Base-by-base conservation (phyloP, 202 grass and related monocot species). In the Zoysia matrella region DNA sequence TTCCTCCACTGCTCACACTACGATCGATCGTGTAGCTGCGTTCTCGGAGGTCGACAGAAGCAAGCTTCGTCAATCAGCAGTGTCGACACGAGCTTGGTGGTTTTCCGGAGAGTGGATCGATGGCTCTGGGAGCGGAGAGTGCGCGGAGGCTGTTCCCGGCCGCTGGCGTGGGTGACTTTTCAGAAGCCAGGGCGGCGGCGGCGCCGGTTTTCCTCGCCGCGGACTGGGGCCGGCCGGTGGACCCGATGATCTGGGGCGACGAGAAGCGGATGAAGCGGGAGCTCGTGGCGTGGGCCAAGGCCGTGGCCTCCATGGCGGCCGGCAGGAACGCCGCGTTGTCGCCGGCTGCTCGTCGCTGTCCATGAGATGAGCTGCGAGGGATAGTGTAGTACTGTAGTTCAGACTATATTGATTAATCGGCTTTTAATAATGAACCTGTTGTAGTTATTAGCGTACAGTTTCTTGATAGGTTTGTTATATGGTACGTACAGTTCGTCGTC, bases 231-330 rank as follows among this genome's bases (percentile, higher is more conserved):
- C 22, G 22, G 22, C 22, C 22, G 22, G 22, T 22, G 22, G 22
- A 22, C 22, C 22, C 22, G 22, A 22, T 22, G 22, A 22, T 22
- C 22, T 22, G 22, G 22, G 22, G 22, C 22, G 22, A 22, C 22
- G 22, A 22, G 22, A 22, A 22, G 22, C 22, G 22, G 22, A 22
- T 22, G 22, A 22, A 22, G 22, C 22, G 22, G 22, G 22, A 22
- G 22, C 22, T 22, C 22, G 22, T 22, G 22, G 22, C 22, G 4
- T 97, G 91, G 94, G 91, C 94, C 8, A 97, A 94, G 85, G 87
- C 89, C 10, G 94, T 94, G 3, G 94, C 86, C 8, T 86, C 86
- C 83, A 87, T 89, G 77, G 88, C 77, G 30, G 15, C 65, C n/a
- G 55, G 74, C 50, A 64, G 13, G 2, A 80, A 45, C 77, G 1